These are phyloP conservation scores for Macadamia tetraphylla DNA, from an alignment of 164 flowering plant genomes.

Conservation along the genomic window DNA sequence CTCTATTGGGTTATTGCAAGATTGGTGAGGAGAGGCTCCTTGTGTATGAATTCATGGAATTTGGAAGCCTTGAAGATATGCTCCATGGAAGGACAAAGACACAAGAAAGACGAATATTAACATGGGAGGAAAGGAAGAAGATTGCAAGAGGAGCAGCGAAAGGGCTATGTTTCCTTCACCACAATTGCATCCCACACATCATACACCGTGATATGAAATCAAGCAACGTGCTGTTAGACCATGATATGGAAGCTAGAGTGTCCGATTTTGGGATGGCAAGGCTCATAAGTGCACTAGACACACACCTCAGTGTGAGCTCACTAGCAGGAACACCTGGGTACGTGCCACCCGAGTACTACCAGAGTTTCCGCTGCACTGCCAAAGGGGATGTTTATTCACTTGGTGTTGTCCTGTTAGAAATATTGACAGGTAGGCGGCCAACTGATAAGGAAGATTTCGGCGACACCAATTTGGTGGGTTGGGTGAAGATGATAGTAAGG, in stretches of 20 bases:
- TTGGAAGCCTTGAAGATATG: slow-evolving; percentile 69
- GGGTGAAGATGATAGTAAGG: slow-evolving; percentile 70
- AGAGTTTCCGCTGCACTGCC: slow-evolving; percentile 72
- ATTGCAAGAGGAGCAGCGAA: slow-evolving; percentile 64
- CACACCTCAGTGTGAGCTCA: slow-evolving; percentile 67
- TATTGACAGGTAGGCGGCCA: slow-evolving; percentile 58
- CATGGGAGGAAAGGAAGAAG: slow-evolving; percentile 76
- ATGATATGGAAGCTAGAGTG: slow-evolving; percentile 62
- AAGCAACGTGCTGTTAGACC: slow-evolving; percentile 62
- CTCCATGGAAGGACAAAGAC: slow-evolving; percentile 40
- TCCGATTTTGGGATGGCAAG: slow-evolving; percentile 82
- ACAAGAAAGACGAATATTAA: slow-evolving; percentile 31
- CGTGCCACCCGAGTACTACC: slow-evolving; percentile 78
- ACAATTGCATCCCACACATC: slow-evolving; percentile 71
- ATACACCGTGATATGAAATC: slow-evolving; percentile 77
- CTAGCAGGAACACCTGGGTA: slow-evolving; percentile 76
- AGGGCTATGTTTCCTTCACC: slow-evolving; percentile 67
- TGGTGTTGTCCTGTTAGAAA: slow-evolving; percentile 57
- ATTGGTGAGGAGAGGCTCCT: slow-evolving; percentile 67
- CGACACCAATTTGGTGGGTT: slow-evolving; percentile 65
- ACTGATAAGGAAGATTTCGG: slow-evolving; percentile 72
- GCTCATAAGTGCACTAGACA: slow-evolving; percentile 62
- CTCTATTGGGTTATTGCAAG: slow-evolving; percentile 67
- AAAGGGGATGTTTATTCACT: slow-evolving; percentile 66
- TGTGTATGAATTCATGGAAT: slow-evolving; percentile 68